Evolutionary conservation across 352 stramenopile genomes (phyloP).

Genomic region (Pythium brachiatum): DNA sequence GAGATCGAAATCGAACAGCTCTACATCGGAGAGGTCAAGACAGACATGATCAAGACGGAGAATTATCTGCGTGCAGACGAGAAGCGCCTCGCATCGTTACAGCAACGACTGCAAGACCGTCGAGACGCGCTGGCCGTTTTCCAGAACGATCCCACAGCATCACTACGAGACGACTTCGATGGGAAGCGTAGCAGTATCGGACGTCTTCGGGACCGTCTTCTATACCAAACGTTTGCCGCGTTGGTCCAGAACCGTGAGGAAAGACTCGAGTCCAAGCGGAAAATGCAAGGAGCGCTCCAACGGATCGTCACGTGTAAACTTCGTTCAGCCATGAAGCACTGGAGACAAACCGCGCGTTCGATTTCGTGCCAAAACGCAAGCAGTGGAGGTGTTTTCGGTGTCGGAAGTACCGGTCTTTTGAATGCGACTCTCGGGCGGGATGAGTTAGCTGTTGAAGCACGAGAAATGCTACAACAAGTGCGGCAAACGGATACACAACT

Average conservation of each 20-base stretch:
- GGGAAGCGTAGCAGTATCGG: constrained; percentile 23
- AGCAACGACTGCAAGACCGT: constrained; percentile 38
- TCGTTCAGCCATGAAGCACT: constrained; percentile 28
- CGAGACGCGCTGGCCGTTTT: constrained; percentile 43
- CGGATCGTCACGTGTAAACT: constrained; percentile 31
- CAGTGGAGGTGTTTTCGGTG: constrained; percentile 19
- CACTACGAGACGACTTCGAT: constrained; percentile 11
- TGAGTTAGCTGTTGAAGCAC: constrained; percentile 46
- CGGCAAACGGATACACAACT: constrained; percentile 38
- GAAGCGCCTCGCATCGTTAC: constrained; percentile 34
- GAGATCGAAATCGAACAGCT: constrained; percentile 83
- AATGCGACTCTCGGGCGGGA: constrained; percentile 49
- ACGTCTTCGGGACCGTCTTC: constrained; percentile 36
- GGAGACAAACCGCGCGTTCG: constrained; percentile 26
- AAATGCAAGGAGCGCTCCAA: constrained; percentile 35
- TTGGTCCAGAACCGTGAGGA: constrained; percentile 44
- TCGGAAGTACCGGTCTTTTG: constrained; percentile 47
- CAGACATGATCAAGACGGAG: constrained; percentile 65
- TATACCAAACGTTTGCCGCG: constrained; percentile 52
- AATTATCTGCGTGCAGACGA: constrained; percentile 67
- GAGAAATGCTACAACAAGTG: constrained; percentile 42
- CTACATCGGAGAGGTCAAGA: constrained; percentile 81
- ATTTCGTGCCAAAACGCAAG: constrained; percentile 13
- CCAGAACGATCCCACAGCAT: constrained; percentile 35
- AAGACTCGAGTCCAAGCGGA: constrained; percentile 31